Percentiles rank a stretch among this genome's conserved stretches.
phyloP scores from a whole-genome alignment of 2,329 filamentous ascomycete species.

The Hortaea werneckii region DNA sequence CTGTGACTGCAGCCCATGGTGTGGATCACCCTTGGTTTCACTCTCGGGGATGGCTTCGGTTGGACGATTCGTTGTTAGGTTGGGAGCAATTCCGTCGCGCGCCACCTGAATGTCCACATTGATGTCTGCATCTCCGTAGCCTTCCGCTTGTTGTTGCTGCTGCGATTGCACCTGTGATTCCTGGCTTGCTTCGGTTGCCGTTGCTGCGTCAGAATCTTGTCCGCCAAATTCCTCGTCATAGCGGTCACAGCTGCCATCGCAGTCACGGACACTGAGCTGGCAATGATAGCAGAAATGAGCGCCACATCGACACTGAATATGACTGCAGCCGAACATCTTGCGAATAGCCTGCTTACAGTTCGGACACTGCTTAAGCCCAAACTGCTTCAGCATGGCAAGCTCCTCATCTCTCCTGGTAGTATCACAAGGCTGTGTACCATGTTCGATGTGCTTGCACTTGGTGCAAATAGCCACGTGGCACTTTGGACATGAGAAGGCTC shows the following conservation, averaged over 20 bases:
- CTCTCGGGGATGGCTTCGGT: neutral
- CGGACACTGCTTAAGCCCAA: conserved; percentile 42
- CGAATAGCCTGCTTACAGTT: conserved; percentile 39
- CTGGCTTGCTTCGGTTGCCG: too few species aligned
- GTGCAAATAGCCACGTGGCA: conserved; percentile 36
- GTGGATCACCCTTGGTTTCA: neutral
- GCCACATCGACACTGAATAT: conserved; percentile 35
- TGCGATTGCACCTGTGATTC: too few species aligned
- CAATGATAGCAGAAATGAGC: conserved; percentile 43
- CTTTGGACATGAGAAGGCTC: conserved; percentile 32
- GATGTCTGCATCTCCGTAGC: too few species aligned
- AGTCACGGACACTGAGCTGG: conserved; percentile 23
- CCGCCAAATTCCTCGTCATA: conserved; percentile 16
- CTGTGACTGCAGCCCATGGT: neutral
- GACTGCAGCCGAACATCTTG: conserved; percentile 40
- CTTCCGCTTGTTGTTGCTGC: too few species aligned
- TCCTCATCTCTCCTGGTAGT: conserved; percentile 28
- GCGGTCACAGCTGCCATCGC: conserved; percentile 17
- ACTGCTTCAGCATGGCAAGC: conserved; percentile 30
- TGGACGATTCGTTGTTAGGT: too few species aligned
- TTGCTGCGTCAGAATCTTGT: conserved; percentile 11
- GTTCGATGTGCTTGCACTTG: conserved; percentile 34
- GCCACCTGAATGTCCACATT: too few species aligned
- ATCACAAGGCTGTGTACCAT: conserved; percentile 28
- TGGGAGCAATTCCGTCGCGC: too few species aligned